A percentile compares a stretch with the other conserved stretches of the same genome.
Evolutionary conservation across 352 stramenopile species (phyloP).

Genomic region (Pythium dissotocum): DNA sequence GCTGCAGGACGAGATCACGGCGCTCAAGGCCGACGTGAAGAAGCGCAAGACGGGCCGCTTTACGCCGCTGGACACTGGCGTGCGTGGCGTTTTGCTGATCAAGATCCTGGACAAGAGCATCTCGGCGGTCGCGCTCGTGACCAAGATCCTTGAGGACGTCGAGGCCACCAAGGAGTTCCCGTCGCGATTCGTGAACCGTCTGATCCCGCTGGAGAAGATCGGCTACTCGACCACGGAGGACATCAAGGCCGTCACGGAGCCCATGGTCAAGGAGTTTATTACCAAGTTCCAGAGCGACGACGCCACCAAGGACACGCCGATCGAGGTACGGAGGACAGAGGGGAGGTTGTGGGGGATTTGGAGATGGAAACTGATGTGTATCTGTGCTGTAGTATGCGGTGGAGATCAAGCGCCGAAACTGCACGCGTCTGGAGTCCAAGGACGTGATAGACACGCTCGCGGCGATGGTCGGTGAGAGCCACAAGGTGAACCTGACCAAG

Average conservation of each 20-base stretch:
- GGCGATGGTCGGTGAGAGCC: constrained; percentile 49
- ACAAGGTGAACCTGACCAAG: constrained; percentile 79
- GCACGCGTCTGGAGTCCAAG: constrained; percentile 65
- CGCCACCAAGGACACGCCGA: constrained; percentile 29
- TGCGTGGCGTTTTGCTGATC: constrained; percentile 73
- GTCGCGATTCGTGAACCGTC: constrained; percentile 70
- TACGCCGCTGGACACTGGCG: constrained; percentile 66
- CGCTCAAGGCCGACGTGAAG: constrained; percentile 56
- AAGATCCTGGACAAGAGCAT: constrained; percentile 56
- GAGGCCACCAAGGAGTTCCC: constrained; percentile 65
- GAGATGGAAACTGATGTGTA: too few relatives aligned
- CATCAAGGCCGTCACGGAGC: constrained; percentile 53
- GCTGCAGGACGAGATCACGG: constrained; percentile 68
- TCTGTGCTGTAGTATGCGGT: constrained; percentile 40
- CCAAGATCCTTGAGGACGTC: constrained; percentile 66
- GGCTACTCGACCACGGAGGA: constrained; percentile 63
- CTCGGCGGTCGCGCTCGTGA: constrained; percentile 47
- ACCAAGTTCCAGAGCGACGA: constrained; percentile 22
- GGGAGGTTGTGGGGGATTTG: too few relatives aligned
- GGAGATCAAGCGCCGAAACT: constrained; percentile 82
- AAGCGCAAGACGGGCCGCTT: constrained; percentile 67
- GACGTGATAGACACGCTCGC: constrained; percentile 74
- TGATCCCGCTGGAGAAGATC: constrained; percentile 76
- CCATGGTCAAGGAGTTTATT: constrained; percentile 52
- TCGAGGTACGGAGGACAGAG: constrained; percentile 21